Conservation (phyloP, 352 stramenopile species). For the Aphanomyces cochlioides region DNA sequence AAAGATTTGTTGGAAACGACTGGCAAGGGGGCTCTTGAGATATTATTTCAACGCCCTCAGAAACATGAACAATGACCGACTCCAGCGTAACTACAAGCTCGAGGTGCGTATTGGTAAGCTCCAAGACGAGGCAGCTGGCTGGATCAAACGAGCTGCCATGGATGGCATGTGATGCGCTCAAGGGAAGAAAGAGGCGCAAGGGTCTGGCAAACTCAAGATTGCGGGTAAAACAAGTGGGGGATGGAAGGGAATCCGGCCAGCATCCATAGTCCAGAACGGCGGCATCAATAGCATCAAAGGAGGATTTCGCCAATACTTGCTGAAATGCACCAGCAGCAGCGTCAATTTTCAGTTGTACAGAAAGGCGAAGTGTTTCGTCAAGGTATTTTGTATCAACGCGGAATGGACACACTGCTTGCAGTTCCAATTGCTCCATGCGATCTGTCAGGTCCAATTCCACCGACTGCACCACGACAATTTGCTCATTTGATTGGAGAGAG, state of each 20-base stretch:
- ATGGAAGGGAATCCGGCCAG: neutral
- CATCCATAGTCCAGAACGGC: neutral
- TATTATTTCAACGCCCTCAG: neutral
- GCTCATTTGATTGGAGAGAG: neutral
- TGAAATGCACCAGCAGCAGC: neutral
- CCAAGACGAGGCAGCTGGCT: neutral
- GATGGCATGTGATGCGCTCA: neutral
- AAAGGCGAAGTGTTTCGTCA: neutral
- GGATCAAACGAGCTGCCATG: neutral
- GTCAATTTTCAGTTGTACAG: conserved; percentile 1
- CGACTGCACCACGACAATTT: neutral
- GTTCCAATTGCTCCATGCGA: neutral
- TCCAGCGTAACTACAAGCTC: neutral
- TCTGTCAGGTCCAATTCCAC: neutral
- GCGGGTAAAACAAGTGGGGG: neutral
- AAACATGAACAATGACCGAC: neutral
- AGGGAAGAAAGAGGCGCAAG: neutral
- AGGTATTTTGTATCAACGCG: neutral
- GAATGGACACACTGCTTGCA: neutral
- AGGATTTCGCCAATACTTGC: neutral
- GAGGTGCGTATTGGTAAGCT: neutral
- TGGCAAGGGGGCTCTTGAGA: neutral
- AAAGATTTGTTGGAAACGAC: neutral
- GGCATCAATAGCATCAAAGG: neutral
- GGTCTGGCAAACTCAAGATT: neutral